Conservation (phyloP, 257 asterid species). For the Penstemon newberryi region DNA sequence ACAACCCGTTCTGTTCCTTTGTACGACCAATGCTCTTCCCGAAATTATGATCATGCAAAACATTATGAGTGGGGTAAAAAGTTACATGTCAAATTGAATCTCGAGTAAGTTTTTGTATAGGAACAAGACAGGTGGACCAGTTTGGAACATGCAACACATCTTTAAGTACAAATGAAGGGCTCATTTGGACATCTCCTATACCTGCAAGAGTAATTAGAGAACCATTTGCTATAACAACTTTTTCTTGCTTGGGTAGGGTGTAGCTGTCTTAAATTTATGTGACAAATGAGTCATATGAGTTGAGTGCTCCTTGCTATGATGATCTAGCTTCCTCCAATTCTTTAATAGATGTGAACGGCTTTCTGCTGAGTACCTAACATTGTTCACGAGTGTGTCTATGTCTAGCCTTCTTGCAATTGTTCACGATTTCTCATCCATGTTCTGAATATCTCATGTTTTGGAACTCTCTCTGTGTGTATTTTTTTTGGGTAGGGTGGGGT, state of each 20-base stretch:
- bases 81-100: not conserved
- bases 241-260: not conserved
- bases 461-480: too few species aligned
- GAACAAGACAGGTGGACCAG: slow-evolving; percentile 6
- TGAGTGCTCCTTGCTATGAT: too few species aligned
- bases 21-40: slow-evolving; percentile 27
- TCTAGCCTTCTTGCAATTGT: too few species aligned
- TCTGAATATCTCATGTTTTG: too few species aligned
- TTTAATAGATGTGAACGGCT: too few species aligned
- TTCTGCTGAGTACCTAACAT: too few species aligned
- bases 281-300: slow-evolving; percentile 8
- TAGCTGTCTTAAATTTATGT: not conserved
- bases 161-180: not conserved
- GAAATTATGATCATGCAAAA: slow-evolving; percentile 12
- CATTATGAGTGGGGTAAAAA: not conserved
- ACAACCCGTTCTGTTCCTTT: not conserved
- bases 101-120: slow-evolving; percentile 12
- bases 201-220: slow-evolving; percentile 19
- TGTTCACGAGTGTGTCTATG: too few species aligned
- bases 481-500: too few species aligned
- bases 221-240: slow-evolving; percentile 21
- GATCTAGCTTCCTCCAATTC: too few species aligned
- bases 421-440: too few species aligned
- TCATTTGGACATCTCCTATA: slow-evolving; percentile 1
- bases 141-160: slow-evolving; percentile 19